Evolutionary conservation across 2,329 filamentous ascomycete genomes (phyloP).

Genomic region (Penicillium digitatum): DNA sequence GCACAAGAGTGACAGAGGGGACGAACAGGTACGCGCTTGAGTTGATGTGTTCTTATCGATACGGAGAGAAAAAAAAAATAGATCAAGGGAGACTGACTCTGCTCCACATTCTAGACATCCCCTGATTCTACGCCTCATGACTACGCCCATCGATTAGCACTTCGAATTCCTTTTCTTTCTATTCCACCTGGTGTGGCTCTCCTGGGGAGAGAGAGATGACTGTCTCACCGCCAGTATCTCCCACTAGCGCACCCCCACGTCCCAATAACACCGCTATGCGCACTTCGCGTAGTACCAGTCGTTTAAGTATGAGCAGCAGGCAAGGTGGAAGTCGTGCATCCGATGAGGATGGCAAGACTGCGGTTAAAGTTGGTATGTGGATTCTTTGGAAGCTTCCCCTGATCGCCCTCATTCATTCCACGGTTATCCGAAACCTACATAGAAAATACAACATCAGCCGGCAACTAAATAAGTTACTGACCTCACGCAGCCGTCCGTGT

Average conservation of each 20-base stretch:
- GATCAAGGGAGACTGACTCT: constrained; percentile 6
- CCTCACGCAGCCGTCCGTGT: constrained; percentile 73
- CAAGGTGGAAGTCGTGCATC: constrained; percentile 74
- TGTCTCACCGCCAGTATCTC: constrained; percentile 67
- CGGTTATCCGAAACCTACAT: background rate
- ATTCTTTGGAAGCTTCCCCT: background rate
- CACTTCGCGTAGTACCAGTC: constrained; percentile 73
- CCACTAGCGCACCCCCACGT: constrained; percentile 56
- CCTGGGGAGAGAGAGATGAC: constrained; percentile 49
- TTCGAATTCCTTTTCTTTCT: background rate
- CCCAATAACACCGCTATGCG: constrained; percentile 79
- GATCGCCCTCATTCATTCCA: background rate
- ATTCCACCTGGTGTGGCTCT: constrained; percentile 21
- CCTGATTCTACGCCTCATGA: constrained; percentile 20
- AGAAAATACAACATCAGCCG: background rate
- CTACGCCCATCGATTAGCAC: constrained; percentile 8
- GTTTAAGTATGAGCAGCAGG: constrained; percentile 76
- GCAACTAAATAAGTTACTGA: background rate
- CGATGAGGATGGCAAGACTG: constrained; percentile 84
- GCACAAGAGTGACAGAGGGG: background rate
- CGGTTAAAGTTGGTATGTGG: constrained; percentile 90
- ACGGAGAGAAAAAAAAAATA: background rate
- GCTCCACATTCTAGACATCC: constrained; percentile 19
- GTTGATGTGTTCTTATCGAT: background rate
- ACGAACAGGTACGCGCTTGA: background rate